Conservation (phyloP, 768 basidiomycete species). For the Polyporus arcularius region DNA sequence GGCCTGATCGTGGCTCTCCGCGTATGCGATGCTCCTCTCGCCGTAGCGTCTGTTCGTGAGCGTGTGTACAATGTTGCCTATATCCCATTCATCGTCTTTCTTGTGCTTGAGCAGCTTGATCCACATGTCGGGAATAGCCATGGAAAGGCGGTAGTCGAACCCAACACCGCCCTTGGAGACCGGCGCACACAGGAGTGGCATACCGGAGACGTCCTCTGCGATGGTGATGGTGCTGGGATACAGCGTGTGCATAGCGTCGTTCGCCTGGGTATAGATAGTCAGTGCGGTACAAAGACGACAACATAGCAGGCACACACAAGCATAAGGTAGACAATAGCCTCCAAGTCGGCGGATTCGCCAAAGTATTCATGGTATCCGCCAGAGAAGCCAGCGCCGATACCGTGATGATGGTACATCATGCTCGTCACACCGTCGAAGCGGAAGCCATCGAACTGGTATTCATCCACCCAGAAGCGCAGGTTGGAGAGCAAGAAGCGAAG, state of each 20-base stretch:
- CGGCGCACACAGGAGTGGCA: conserved; percentile 90
- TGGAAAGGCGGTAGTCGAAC: conserved; percentile 96
- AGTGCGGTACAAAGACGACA: background rate
- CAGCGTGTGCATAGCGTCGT: conserved; percentile 81
- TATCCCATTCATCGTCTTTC: conserved; percentile 83
- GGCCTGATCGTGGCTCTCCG: conserved; percentile 97
- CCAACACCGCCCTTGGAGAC: conserved; percentile 86
- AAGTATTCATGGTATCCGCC: conserved; percentile 99
- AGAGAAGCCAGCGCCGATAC: conserved; percentile 96
- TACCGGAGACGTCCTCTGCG: conserved; percentile 98
- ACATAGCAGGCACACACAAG: conserved; percentile 58
- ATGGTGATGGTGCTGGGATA: conserved; percentile 87
- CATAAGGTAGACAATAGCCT: conserved; percentile 96
- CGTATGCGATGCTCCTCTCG: conserved; percentile 91
- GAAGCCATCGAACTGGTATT: conserved; percentile 96
- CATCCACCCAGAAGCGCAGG: conserved; percentile 92
- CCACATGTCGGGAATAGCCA: conserved; percentile 99
- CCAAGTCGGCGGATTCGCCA: conserved; percentile 78
- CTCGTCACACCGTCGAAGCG: conserved; percentile 98
- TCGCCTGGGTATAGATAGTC: conserved; percentile 59
- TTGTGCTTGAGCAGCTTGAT: conserved; percentile 97
- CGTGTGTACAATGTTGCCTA: conserved; percentile 85
- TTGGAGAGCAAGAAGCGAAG: conserved; percentile 94
- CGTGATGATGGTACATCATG: conserved; percentile 99
- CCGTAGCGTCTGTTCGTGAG: conserved; percentile 85